These are phyloP conservation scores for Cyberlindnera saturnus DNA, from an alignment of 805 yeast species.

Conservation along the genomic window DNA sequence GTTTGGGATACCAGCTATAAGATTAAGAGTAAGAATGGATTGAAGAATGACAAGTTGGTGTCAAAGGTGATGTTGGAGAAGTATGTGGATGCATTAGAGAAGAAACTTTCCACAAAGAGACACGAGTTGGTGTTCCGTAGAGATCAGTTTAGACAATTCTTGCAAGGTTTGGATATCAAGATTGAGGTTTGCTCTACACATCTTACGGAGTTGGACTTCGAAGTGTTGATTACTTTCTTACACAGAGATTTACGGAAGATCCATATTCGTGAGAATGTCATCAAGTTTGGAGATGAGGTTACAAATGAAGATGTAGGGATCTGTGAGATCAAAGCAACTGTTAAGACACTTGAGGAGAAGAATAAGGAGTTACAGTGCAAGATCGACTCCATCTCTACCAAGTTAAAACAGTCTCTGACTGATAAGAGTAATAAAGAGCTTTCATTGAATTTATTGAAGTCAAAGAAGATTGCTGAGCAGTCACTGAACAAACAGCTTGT, in stretches of 20 bases:
- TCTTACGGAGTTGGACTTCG: constrained; percentile 17
- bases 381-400: constrained; percentile 12
- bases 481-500: constrained; percentile 27
- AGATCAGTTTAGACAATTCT: constrained; percentile 7
- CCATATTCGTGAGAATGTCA: constrained; percentile 12
- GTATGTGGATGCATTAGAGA: constrained; percentile 7
- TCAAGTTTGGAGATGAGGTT: constrained; percentile 19
- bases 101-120: constrained; percentile 1
- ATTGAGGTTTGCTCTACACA: not conserved
- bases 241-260: constrained; percentile 16
- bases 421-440: constrained; percentile 20
- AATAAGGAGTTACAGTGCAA: constrained; percentile 19
- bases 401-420: constrained; percentile 18
- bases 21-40: constrained; percentile 7
- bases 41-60: constrained; percentile 17
- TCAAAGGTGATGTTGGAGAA: constrained; percentile 15
- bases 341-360: constrained; percentile 16
- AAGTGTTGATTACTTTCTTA: constrained; percentile 16
- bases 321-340: constrained; percentile 26
- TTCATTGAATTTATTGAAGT: constrained; percentile 29
- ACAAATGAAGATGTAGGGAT: constrained; percentile 30
- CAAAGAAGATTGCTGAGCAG: constrained; percentile 30
- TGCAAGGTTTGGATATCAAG: constrained; percentile 4
- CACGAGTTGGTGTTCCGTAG: constrained; percentile 10
- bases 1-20: constrained; percentile 21